These are phyloP conservation scores for Tetrahymena elliotti DNA, from an alignment of 73 alveolate species.

Conservation along the genomic window DNA sequence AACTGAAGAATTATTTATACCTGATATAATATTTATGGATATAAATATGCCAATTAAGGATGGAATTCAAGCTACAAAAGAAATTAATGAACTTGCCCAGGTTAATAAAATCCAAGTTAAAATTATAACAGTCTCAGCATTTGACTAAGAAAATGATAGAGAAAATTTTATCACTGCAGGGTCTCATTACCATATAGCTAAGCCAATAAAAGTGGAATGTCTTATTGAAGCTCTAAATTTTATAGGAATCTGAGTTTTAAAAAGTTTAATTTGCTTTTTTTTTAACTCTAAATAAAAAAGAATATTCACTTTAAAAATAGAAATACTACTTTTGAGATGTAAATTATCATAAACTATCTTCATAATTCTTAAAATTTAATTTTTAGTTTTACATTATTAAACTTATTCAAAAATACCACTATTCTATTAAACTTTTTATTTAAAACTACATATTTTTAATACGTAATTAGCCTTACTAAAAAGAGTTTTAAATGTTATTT, in stretches of 20 bases:
- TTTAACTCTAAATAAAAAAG: too few species aligned
- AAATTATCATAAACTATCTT: too few species aligned
- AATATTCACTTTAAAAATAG: too few species aligned
- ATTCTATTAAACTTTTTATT: too few species aligned
- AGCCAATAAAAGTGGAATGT: neutral
- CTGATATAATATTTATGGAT: constrained; percentile 40
- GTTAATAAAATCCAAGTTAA: neutral
- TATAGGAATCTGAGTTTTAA: neutral
- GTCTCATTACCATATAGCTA: neutral
- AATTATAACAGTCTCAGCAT: neutral
- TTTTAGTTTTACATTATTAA: too few species aligned
- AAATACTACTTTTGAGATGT: too few species aligned
- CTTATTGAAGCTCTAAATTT: neutral
- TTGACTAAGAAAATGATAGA: neutral
- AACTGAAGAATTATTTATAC: neutral
- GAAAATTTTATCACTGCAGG: neutral
- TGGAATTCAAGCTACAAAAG: constrained; percentile 13
- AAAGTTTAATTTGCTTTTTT: too few species aligned
- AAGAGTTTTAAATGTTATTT: too few species aligned
- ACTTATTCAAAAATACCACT: too few species aligned
- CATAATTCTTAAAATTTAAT: too few species aligned
- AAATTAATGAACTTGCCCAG: neutral
- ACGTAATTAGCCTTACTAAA: too few species aligned
- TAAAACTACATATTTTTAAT: too few species aligned
- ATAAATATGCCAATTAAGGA: constrained; percentile 24